Conservation (phyloP, 768 basidiomycete species). For the Pleurotus salmoneostramineus region DNA sequence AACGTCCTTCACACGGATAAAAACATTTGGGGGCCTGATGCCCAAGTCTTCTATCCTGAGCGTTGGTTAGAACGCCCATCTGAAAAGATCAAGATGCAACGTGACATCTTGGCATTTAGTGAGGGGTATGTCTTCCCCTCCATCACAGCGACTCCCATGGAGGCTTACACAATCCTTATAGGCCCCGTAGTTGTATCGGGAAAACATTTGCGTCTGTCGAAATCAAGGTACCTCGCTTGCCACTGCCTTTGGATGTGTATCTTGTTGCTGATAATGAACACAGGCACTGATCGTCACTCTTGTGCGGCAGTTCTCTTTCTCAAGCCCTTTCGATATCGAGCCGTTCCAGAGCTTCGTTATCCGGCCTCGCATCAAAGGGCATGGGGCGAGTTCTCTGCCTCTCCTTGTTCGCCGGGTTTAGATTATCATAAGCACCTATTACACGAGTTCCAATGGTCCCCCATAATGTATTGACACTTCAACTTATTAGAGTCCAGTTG, state of each 20-base stretch:
- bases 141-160: background rate
- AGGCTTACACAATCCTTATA: conserved; percentile 20
- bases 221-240: conserved; percentile 44
- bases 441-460: no score
- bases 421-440: background rate
- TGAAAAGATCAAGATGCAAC: conserved; percentile 24
- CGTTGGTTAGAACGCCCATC: conserved; percentile 53
- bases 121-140: conserved; percentile 37
- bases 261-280: background rate
- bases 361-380: conserved; percentile 51
- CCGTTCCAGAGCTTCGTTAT: conserved; percentile 65
- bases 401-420: conserved; percentile 35
- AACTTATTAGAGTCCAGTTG: no score
- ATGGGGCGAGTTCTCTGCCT: conserved; percentile 53
- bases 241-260: background rate
- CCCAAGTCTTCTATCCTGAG: conserved; percentile 52
- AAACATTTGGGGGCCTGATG: conserved; percentile 57
- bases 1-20: conserved; percentile 54
- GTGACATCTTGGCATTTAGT: conserved; percentile 54
- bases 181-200: conserved; percentile 60
- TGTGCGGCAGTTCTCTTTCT: conserved; percentile 51
- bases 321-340: conserved; percentile 49
- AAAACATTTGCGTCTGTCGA: conserved; percentile 55
- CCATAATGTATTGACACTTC: no score
- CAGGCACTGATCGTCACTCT: conserved; percentile 43